A percentile compares a stretch with the other conserved stretches of the same genome.
phyloP scores from a whole-genome alignment of 768 basidiomycete species.

The Galerina sulciceps region DNA sequence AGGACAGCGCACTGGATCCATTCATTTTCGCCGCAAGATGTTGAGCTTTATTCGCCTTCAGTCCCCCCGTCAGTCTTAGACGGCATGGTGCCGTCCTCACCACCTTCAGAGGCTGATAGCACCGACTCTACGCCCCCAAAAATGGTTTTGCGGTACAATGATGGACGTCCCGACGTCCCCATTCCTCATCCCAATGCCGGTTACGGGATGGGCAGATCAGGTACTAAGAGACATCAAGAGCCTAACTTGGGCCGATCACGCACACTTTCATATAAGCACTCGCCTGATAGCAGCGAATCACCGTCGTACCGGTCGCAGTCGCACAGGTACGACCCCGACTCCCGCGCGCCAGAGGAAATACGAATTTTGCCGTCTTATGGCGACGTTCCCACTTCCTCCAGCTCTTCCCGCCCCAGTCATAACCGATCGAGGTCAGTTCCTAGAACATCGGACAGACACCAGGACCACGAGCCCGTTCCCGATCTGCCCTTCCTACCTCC shows the following conservation, averaged over 20 bases:
- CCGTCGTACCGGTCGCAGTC: constrained; percentile 29
- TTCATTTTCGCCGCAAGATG: constrained; percentile 38
- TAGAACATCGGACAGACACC: constrained; percentile 35
- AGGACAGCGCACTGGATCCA: constrained; percentile 71
- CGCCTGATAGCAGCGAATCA: constrained; percentile 36
- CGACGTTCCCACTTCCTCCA: constrained; percentile 35
- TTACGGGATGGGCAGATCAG: constrained; percentile 12
- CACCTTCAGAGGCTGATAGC: constrained; percentile 53
- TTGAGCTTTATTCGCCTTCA: constrained; percentile 60
- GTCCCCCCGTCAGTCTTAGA: constrained; percentile 55
- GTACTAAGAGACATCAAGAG: constrained; percentile 23
- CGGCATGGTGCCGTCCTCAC: constrained; percentile 43
- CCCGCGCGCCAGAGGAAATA: constrained; percentile 60
- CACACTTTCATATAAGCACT: constrained; percentile 31
- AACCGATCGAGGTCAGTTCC: constrained; percentile 52
- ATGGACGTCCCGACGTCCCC: constrained; percentile 67
- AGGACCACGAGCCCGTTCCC: constrained; percentile 23
- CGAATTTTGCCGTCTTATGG: constrained; percentile 59
- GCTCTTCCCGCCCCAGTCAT: constrained; percentile 38
- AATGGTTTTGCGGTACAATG: constrained; percentile 71
- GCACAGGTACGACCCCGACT: constrained; percentile 27
- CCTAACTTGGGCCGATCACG: constrained; percentile 24
- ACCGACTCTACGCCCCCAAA: constrained; percentile 64
- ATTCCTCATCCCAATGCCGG: constrained; percentile 47
- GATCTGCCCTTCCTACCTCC: constrained; percentile 26